Conservation (phyloP, 257 asterid species). For the Gentiana dahurica region DNA sequence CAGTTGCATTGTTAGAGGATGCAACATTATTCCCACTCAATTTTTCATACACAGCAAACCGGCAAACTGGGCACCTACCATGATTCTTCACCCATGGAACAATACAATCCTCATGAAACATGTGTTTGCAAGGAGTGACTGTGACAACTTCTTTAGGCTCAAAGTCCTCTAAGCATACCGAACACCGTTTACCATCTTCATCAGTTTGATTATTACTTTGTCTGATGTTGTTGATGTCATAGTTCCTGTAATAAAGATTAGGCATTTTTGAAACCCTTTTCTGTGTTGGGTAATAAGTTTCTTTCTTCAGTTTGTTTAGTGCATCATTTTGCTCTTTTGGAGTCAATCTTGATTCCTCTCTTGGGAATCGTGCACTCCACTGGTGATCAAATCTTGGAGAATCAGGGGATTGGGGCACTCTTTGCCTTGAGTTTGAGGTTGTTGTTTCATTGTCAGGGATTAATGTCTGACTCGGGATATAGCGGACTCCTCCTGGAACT, state of each 20-base stretch:
- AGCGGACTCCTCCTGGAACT: conserved; percentile 14
- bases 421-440: conserved; percentile 11
- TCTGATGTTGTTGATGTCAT: conserved; percentile 16
- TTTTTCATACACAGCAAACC: conserved; percentile 27
- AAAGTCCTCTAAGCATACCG: conserved; percentile 84
- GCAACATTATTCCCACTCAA: conserved; percentile 8
- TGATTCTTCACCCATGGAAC: conserved; percentile 79
- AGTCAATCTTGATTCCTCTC: conserved; percentile 37
- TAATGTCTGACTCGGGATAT: conserved; percentile 15
- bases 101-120: conserved; percentile 91
- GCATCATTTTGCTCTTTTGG: conserved; percentile 44
- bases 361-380: conserved; percentile 5
- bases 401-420: conserved; percentile 8
- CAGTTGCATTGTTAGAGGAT: conserved; percentile 1
- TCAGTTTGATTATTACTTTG: conserved; percentile 7
- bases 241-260: conserved; percentile 26
- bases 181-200: conserved; percentile 55
- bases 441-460: conserved; percentile 13
- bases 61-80: conserved; percentile 75
- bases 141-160: conserved; percentile 49
- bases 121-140: conserved; percentile 71
- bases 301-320: conserved; percentile 46
- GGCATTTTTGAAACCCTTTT: conserved; percentile 29
- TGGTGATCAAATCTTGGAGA: conserved; percentile 17
- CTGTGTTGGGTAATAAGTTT: conserved; percentile 60